Percentiles rank a stretch among this genome's conserved stretches.
Conservation (phyloP, 1,139 yeast species). For the Blastobotrys illinoisensis region DNA sequence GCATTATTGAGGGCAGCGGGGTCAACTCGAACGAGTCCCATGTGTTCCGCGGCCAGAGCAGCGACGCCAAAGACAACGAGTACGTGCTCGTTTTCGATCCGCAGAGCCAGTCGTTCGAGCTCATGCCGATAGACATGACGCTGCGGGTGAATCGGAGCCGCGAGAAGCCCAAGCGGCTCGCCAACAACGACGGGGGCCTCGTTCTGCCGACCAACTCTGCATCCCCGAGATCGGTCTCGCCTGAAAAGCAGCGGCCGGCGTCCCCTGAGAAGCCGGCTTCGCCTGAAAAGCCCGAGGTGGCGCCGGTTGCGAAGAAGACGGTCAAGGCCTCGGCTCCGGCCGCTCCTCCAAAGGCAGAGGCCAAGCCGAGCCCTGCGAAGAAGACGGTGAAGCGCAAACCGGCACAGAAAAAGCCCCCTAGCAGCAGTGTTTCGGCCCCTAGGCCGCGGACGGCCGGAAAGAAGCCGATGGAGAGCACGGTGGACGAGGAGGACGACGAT, state of each 20-base stretch:
- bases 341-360: neutral
- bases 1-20: slow-evolving; percentile 19
- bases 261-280: too few relatives aligned
- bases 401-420: slow-evolving; percentile 4
- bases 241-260: neutral
- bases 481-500: slow-evolving; percentile 29
- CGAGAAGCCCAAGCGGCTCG: slow-evolving; percentile 18
- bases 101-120: slow-evolving; percentile 22
- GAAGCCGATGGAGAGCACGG: slow-evolving; percentile 2
- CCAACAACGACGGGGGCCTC: neutral
- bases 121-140: slow-evolving; percentile 26
- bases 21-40: slow-evolving; percentile 12
- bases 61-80: slow-evolving; percentile 29
- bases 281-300: neutral
- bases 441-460: neutral
- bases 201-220: neutral
- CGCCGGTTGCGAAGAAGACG: neutral
- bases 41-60: slow-evolving; percentile 27
- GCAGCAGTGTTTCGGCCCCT: neutral
- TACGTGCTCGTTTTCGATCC: slow-evolving; percentile 31
- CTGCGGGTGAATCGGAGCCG: slow-evolving; percentile 27
- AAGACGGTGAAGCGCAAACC: slow-evolving; percentile 1
- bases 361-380: slow-evolving; percentile 1
- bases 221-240: neutral
- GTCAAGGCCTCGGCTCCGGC: neutral